Conservation (phyloP, 1,284 basidiomycete species). For the Ustilago cynodontis region DNA sequence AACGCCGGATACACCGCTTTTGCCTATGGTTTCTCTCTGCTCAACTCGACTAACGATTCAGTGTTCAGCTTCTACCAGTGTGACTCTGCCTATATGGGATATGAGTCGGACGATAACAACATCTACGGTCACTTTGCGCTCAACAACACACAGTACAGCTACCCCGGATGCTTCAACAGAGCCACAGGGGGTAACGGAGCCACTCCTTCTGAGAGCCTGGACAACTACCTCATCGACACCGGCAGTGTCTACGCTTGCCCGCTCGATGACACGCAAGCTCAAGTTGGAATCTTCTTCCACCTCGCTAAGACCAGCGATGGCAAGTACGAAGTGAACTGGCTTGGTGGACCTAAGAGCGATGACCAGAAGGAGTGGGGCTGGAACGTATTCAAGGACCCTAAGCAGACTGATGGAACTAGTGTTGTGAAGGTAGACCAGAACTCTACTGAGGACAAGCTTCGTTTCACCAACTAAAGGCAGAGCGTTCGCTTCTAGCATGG, state of each 20-base stretch:
- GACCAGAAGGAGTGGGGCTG: neutral
- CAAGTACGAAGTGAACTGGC: conserved; percentile 14
- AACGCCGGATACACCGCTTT: neutral
- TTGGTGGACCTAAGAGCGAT: neutral
- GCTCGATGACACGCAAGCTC: neutral
- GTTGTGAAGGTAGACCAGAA: conserved; percentile 1
- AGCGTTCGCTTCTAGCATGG: neutral
- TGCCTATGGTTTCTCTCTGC: conserved; percentile 1
- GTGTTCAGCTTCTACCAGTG: conserved; percentile 22
- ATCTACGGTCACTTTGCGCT: conserved; percentile 17
- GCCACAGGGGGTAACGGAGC: too few relatives aligned
- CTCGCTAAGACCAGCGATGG: conserved; percentile 8
- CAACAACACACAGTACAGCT: neutral
- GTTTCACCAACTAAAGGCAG: conserved; percentile 11
- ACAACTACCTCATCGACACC: conserved; percentile 6
- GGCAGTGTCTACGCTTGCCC: neutral
- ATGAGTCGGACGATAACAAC: conserved; percentile 7
- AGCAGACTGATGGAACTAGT: neutral
- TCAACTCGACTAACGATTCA: neutral
- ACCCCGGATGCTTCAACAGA: neutral
- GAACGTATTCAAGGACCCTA: neutral
- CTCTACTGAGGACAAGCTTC: conserved; percentile 11
- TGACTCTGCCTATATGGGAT: conserved; percentile 21
- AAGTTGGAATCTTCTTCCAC: conserved; percentile 7
- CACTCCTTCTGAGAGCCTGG: neutral